Base-by-base conservation (phyloP, 75 land plant genomes). In the Selaginella tamariscina region DNA sequence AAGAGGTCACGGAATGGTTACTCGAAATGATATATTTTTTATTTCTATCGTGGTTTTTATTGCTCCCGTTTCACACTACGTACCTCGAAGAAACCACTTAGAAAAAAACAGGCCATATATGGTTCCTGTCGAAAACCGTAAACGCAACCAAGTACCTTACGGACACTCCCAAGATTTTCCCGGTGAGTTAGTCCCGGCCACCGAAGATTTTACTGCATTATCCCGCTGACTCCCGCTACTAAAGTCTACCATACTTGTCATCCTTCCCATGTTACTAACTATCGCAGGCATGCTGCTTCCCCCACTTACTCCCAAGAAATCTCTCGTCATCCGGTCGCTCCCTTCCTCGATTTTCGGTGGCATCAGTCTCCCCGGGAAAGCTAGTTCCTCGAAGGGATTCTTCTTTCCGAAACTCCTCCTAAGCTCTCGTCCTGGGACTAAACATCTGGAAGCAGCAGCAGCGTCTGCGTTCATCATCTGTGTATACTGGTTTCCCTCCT, bases 111-210 rank as follows among this genome's bases (percentile, higher is more conserved):
- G n/a, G n/a, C n/a, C n/a, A n/a, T n/a, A n/a, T n/a, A n/a, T n/a
- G n/a, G n/a, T n/a, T n/a, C n/a, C n/a, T n/a, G n/a, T n/a, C n/a
- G n/a, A n/a, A n/a, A n/a, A n/a, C n/a, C n/a, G n/a, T n/a, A n/a
- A n/a, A n/a, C n/a, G n/a, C n/a, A n/a, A n/a, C n/a, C n/a, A n/a
- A n/a, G n/a, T n/a, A n/a, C n/a, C n/a, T 39, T 15, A 39, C 5
- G 49, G 15, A 39, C 49, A 39, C 49, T 39, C 49, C 49, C 49
- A 39, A 39, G 49, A 39, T 39, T 39, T 39, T 39, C 49, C 49
- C 15, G 49, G 49, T 15, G 49, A 39, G 49, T 15, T 15, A 15
- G 11, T 39, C 49, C 49, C 49, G 49, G 49, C 49, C 49, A 15
- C 5, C 11, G 49, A 39, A 15, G 49, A 39, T 39, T 39, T 39